phyloP scores from a whole-genome alignment of 2,329 filamentous ascomycete species.

The Zymoseptoria tritici region DNA sequence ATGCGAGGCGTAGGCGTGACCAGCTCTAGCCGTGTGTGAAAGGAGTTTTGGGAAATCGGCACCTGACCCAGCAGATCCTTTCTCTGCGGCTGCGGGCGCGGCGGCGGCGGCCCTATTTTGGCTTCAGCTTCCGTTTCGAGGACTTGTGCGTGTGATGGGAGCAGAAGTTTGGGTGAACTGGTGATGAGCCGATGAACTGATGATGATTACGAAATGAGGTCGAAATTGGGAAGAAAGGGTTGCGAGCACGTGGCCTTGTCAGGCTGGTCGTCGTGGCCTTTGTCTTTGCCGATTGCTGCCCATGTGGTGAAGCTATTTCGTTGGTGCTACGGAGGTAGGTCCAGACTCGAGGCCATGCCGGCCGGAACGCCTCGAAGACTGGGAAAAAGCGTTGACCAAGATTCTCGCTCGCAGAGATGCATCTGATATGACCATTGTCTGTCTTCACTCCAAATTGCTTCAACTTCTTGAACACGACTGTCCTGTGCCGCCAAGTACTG shows the following conservation, averaged over 20 bases:
- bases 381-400: neutral
- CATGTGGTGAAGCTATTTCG: neutral
- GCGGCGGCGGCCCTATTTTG: neutral
- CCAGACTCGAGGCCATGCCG: neutral
- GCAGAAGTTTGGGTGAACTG: neutral
- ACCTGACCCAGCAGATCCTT: neutral
- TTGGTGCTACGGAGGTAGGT: neutral
- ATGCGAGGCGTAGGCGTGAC: neutral
- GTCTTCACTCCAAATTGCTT: neutral
- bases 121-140: neutral
- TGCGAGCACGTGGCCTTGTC: neutral
- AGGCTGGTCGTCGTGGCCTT: neutral
- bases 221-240: neutral
- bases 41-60: neutral
- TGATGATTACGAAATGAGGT: neutral
- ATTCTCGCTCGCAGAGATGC: no score
- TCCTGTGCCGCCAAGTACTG: neutral
- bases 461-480: neutral
- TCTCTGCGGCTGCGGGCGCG: neutral
- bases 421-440: neutral
- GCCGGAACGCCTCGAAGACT: neutral
- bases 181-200: neutral
- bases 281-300: neutral
- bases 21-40: neutral
- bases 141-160: neutral